These are phyloP conservation scores for Xylariaceae sp. DNA, from an alignment of 2,329 filamentous ascomycete species.

Conservation along the genomic window DNA sequence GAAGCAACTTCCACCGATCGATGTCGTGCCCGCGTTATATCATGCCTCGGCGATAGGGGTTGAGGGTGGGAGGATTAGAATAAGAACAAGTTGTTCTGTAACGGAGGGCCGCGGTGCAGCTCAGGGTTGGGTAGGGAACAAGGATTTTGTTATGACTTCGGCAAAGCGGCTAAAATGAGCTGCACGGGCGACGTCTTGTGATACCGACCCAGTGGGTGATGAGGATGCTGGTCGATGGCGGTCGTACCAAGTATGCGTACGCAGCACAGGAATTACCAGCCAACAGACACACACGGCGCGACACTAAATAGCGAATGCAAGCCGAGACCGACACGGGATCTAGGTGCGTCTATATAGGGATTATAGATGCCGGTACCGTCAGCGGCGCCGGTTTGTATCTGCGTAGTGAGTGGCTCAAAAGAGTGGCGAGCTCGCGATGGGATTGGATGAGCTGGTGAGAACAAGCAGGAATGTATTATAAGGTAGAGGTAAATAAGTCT, in stretches of 20 bases:
- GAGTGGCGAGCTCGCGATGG: not conserved
- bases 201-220: not conserved
- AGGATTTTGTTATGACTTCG: not conserved
- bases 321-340: slow-evolving; percentile 4
- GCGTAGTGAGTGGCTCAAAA: not conserved
- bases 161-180: not conserved
- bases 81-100: not conserved
- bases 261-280: not conserved
- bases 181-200: not conserved
- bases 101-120: not conserved
- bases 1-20: slow-evolving; percentile 7
- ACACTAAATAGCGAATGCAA: slow-evolving; percentile 1
- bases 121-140: not conserved
- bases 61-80: not conserved
- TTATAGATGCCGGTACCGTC: not conserved
- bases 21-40: slow-evolving; percentile 17
- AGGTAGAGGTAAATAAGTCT: not conserved
- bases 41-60: slow-evolving; percentile 19
- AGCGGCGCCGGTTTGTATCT: not conserved
- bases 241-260: too few species aligned
- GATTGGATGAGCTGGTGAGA: not conserved
- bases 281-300: not conserved
- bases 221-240: not conserved
- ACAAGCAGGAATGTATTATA: not conserved
- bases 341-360: not conserved